Evolutionary conservation across 495 filamentous ascomycete species (phyloP).

Genomic region (Aspergillus diversus): DNA sequence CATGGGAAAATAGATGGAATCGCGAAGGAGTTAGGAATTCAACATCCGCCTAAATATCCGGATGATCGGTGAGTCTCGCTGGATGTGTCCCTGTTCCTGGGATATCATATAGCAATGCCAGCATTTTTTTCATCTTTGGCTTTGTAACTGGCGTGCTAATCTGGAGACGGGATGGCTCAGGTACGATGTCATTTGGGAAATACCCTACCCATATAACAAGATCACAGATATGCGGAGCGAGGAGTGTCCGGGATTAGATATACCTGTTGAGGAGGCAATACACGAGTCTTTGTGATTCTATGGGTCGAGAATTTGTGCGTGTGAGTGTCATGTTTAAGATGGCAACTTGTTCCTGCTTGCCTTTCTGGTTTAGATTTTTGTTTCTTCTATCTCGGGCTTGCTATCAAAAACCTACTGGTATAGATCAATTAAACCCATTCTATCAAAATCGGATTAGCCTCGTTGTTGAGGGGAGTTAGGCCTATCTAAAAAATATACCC

Average conservation of each 20-base stretch:
- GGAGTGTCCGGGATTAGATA: conserved; percentile 48
- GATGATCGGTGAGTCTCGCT: conserved; percentile 31
- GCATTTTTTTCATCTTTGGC: background rate
- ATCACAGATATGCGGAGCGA: conserved; percentile 44
- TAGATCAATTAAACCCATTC: too few relatives aligned
- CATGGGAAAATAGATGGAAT: conserved; percentile 31
- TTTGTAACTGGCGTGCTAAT: conserved; percentile 1
- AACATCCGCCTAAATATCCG: conserved; percentile 30
- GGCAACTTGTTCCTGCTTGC: too few relatives aligned
- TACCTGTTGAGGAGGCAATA: background rate
- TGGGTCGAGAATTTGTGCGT: background rate
- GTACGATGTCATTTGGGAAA: conserved; percentile 55
- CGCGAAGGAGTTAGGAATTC: conserved; percentile 25
- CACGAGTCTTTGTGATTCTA: background rate
- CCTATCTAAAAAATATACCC: too few relatives aligned
- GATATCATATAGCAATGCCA: too few relatives aligned
- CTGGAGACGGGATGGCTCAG: conserved; percentile 21
- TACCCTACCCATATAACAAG: conserved; percentile 42
- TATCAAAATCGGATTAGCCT: too few relatives aligned
- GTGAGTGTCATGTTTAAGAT: background rate
- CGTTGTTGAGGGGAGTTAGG: too few relatives aligned
- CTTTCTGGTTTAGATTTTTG: too few relatives aligned
- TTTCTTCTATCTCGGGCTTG: too few relatives aligned
- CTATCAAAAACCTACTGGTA: too few relatives aligned
- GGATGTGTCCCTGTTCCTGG: background rate